Evolutionary conservation across 2,329 filamentous ascomycete genomes (phyloP).

Genomic region (Cadophora sp.): DNA sequence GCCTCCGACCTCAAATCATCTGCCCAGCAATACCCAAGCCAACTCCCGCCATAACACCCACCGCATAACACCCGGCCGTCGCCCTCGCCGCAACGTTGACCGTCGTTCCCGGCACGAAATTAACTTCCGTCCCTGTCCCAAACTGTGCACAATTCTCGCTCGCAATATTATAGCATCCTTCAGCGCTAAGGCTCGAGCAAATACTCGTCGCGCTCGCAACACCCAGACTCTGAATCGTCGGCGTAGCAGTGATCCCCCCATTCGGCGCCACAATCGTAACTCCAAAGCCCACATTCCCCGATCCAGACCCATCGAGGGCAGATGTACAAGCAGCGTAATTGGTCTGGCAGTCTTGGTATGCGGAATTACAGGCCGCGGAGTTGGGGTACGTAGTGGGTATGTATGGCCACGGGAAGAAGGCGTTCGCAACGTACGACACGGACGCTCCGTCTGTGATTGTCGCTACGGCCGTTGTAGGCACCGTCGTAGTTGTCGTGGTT

Average conservation of each 20-base stretch:
- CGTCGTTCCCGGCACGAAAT: conserved; percentile 30
- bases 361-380: conserved; percentile 57
- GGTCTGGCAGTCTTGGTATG: conserved; percentile 56
- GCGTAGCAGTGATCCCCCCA: conserved; percentile 58
- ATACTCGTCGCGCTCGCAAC: conserved; percentile 57
- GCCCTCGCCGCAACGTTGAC: conserved; percentile 34
- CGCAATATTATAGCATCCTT: conserved; percentile 52
- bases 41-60: conserved; percentile 36
- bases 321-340: conserved; percentile 62
- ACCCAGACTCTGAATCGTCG: conserved; percentile 48
- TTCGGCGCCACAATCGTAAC: conserved; percentile 64
- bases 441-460: conserved; percentile 36
- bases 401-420: conserved; percentile 66
- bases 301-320: conserved; percentile 48
- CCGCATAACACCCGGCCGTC: conserved; percentile 33
- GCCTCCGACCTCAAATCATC: conserved; percentile 31
- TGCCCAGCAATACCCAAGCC: conserved; percentile 38
- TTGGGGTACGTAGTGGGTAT: conserved; percentile 59
- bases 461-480: not conserved
- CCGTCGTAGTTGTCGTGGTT: conserved; percentile 28
- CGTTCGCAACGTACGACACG: conserved; percentile 61
- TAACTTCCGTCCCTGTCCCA: conserved; percentile 29
- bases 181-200: conserved; percentile 60
- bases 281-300: conserved; percentile 49
- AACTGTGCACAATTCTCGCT: conserved; percentile 40